Evolutionary conservation across 1,139 yeast species (phyloP).

Genomic region (Sugiyamaella paludigena): DNA sequence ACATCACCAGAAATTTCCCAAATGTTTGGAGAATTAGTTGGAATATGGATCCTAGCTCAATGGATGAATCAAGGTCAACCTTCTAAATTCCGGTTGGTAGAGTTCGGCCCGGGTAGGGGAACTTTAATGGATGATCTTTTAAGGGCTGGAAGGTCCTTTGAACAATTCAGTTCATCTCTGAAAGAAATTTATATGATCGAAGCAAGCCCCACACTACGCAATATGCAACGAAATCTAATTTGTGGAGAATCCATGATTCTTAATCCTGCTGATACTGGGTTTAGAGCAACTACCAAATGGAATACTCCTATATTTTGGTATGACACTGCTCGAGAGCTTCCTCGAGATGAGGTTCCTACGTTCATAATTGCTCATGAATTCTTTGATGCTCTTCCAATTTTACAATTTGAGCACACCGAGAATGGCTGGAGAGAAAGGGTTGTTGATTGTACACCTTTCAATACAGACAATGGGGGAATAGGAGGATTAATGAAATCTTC

Average conservation of each 20-base stretch:
- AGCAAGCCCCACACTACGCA: slow-evolving; percentile 64
- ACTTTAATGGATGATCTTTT: slow-evolving; percentile 70
- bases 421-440: slow-evolving; percentile 71
- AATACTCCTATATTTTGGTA: slow-evolving; percentile 62
- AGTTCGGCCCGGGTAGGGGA: slow-evolving; percentile 86
- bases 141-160: slow-evolving; percentile 35
- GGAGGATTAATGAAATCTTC: slow-evolving; percentile 22
- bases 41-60: slow-evolving; percentile 58
- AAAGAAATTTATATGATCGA: slow-evolving; percentile 59
- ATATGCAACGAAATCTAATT: slow-evolving; percentile 53
- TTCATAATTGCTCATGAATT: slow-evolving; percentile 81
- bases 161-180: slow-evolving; percentile 31
- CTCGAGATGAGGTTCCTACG: slow-evolving; percentile 48
- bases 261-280: slow-evolving; percentile 38
- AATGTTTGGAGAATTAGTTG: slow-evolving; percentile 83
- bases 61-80: slow-evolving; percentile 64
- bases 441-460: slow-evolving; percentile 46
- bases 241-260: slow-evolving; percentile 42
- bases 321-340: slow-evolving; percentile 62
- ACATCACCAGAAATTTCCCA: slow-evolving; percentile 88
- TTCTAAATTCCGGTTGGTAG: slow-evolving; percentile 54
- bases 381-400: slow-evolving; percentile 82
- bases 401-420: slow-evolving; percentile 58
- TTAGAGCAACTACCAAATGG: slow-evolving; percentile 49
- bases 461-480: slow-evolving; percentile 30